Conservation (phyloP, 2,329 filamentous ascomycete species). For the Daldinia sp. region DNA sequence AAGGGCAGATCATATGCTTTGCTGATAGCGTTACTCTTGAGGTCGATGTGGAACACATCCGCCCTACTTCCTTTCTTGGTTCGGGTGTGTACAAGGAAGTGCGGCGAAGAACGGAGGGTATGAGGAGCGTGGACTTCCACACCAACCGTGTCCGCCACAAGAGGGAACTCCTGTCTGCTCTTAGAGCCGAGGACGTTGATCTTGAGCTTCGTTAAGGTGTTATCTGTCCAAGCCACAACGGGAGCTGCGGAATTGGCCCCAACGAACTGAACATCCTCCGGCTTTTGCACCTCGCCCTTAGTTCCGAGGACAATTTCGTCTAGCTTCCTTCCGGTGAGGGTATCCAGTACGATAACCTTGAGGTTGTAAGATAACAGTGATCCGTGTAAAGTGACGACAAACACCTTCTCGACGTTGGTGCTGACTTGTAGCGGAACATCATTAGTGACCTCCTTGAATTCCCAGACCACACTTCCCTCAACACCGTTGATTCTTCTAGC, state of each 20-base stretch:
- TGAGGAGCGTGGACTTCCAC: constrained; percentile 81
- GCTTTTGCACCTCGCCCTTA: constrained; percentile 76
- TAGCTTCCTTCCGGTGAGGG: constrained; percentile 75
- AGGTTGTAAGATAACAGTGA: constrained; percentile 78
- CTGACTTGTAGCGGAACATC: constrained; percentile 81
- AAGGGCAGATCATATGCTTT: constrained; percentile 85
- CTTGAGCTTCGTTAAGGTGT: constrained; percentile 70
- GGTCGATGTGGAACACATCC: constrained; percentile 85
- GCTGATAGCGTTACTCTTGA: constrained; percentile 75
- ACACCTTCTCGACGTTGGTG: constrained; percentile 76
- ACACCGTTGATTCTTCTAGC: constrained; percentile 79
- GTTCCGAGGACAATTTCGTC: constrained; percentile 79
- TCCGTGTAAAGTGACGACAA: constrained; percentile 81
- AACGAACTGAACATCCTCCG: constrained; percentile 77
- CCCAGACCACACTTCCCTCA: constrained; percentile 82
- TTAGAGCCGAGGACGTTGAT: constrained; percentile 77
- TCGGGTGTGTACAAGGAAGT: constrained; percentile 87
- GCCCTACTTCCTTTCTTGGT: constrained; percentile 80
- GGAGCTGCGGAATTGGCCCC: constrained; percentile 81
- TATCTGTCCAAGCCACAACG: constrained; percentile 81
- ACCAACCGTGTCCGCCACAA: constrained; percentile 60
- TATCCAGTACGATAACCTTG: constrained; percentile 80
- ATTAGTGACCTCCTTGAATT: constrained; percentile 75
- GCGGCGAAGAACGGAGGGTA: constrained; percentile 76
- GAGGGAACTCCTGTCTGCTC: constrained; percentile 65